Percentiles rank a stretch among this genome's conserved stretches.
phyloP scores from a whole-genome alignment of 2,329 filamentous ascomycete genomes.

The Aspergillus tubingensis region DNA sequence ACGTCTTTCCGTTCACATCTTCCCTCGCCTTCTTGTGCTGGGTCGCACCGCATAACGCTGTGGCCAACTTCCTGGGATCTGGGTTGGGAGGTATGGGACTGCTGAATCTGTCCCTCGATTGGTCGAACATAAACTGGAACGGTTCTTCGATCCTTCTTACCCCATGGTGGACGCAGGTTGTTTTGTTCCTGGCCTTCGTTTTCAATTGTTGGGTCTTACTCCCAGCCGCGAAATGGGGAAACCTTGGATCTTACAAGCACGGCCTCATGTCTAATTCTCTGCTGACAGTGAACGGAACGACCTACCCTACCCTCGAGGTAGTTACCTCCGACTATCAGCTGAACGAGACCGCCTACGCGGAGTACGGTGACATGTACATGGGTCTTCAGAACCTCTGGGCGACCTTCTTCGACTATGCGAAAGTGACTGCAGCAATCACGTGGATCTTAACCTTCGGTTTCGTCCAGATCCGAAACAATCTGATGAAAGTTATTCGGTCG shows the following conservation, averaged over 20 bases:
- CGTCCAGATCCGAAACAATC: conserved; percentile 49
- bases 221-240: conserved; percentile 61
- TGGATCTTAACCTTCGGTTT: conserved; percentile 62
- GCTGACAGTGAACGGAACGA: conserved; percentile 52
- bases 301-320: conserved; percentile 48
- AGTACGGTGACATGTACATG: conserved; percentile 59
- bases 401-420: conserved; percentile 64
- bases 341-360: conserved; percentile 51
- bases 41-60: conserved; percentile 60
- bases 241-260: conserved; percentile 54
- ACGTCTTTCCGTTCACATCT: conserved; percentile 60
- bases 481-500: conserved; percentile 48
- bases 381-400: conserved; percentile 60
- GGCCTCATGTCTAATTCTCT: conserved; percentile 61
- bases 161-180: conserved; percentile 62
- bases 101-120: conserved; percentile 61
- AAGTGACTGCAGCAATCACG: conserved; percentile 59
- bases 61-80: conserved; percentile 62
- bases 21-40: conserved; percentile 65
- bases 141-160: conserved; percentile 54
- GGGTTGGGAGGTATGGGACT: conserved; percentile 65
- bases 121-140: conserved; percentile 60
- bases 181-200: conserved; percentile 58
- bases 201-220: conserved; percentile 61
- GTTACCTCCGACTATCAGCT: conserved; percentile 49